Evolutionary conservation across 208 protist genomes (phyloP).

Genomic region (Leishmania arabica): DNA sequence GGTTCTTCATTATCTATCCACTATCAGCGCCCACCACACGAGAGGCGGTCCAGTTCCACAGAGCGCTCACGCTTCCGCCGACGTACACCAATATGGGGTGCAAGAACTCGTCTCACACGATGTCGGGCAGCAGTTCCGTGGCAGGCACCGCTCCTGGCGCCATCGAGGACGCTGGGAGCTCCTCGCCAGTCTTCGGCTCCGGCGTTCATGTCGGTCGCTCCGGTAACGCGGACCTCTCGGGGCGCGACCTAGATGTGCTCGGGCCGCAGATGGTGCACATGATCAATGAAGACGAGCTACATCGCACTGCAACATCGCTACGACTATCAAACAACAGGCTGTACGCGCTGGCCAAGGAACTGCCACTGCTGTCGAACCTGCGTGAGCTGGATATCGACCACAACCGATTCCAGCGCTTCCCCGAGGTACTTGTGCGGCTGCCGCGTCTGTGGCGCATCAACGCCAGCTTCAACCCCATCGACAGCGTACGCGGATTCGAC

Average conservation of each 20-base stretch:
- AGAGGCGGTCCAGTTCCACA: not conserved
- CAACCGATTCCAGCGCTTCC: slow-evolving; percentile 78
- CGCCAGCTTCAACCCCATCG: slow-evolving; percentile 74
- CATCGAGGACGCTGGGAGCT: slow-evolving; percentile 14
- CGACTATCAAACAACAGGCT: slow-evolving; percentile 80
- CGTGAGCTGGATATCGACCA: slow-evolving; percentile 75
- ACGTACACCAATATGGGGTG: slow-evolving; percentile 23
- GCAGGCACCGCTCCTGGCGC: slow-evolving; percentile 9
- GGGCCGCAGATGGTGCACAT: slow-evolving; percentile 58
- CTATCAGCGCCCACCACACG: not conserved
- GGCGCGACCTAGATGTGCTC: slow-evolving; percentile 66
- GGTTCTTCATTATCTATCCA: not conserved
- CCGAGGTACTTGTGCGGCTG: slow-evolving; percentile 59
- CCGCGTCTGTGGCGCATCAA: slow-evolving; percentile 59
- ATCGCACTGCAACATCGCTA: slow-evolving; percentile 68
- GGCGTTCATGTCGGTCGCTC: slow-evolving; percentile 81
- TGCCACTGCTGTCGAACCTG: slow-evolving; percentile 68
- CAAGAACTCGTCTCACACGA: slow-evolving; percentile 20
- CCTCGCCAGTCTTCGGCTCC: slow-evolving; percentile 58
- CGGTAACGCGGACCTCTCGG: slow-evolving; percentile 81
- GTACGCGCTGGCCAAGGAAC: slow-evolving; percentile 79
- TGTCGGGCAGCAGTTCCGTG: not conserved
- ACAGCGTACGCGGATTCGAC: slow-evolving; percentile 44
- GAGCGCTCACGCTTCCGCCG: not conserved
- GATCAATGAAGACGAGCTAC: slow-evolving; percentile 68